Evolutionary conservation across 306 rosid genomes (phyloP), one percentile per base, ranked within the genome.

Genomic region (Potentilla sterilis): DNA sequence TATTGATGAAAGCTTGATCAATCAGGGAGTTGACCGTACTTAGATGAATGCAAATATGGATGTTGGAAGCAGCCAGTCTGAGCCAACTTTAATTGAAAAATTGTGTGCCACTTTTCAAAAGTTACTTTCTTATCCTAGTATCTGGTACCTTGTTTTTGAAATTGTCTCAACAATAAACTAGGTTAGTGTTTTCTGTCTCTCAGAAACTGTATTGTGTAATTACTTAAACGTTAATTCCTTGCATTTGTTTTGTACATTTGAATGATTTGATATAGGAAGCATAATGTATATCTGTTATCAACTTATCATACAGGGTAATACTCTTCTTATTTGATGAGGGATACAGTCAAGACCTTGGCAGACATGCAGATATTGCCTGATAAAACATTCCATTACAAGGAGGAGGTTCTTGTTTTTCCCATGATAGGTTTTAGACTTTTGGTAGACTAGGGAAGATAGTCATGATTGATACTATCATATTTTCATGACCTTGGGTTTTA

Each of bases 71-170:
- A 86, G 59, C 59, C 59, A 32, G 81, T 82, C 93, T 34, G 89
- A 84, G 43, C 96, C 98, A 76, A 91, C 96, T 58, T 75, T 91
- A 41, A 83, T 94, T 81, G 98, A 90, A 81, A 91, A 88, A 88
- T 52, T 91, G 48, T 91, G 96, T 71, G 89, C 85, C 46, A 90
- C 82, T 75, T 67, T 85, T 69, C 91, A 87, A 79, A 86, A 94
- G 85, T 86, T 91, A 78, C 90, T 91, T n/a, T n/a, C n/a, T n/a
- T n/a, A n/a, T n/a, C n/a, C n/a, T n/a, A n/a, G n/a, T 82, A 82
- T 89, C 80, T 81, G 84, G 86, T 88, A 88, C 82, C 82, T 86
- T 65, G 83, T 85, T 71, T 90, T 91, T 78, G 89, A 83, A 79
- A 81, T 94, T 78, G 82, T 90, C 73, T 86, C 97, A 5, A 7